Evolutionary conservation across 306 rosid genomes (phyloP).

Genomic region (Acacia confusa): DNA sequence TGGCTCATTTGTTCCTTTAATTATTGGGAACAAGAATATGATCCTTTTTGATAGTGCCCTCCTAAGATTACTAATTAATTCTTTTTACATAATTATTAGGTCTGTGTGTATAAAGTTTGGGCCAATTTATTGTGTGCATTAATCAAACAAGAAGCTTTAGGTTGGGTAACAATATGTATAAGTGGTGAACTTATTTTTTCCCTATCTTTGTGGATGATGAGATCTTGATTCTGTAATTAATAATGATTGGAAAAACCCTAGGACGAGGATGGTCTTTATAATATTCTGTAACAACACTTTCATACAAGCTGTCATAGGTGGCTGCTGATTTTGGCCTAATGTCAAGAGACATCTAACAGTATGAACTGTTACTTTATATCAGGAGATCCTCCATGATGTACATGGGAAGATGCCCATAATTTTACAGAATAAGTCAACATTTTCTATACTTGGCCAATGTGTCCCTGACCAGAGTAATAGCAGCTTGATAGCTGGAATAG

Average conservation of each 20-base stretch:
- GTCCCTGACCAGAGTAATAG: conserved; percentile 37
- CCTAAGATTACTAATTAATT: background rate
- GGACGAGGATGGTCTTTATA: background rate
- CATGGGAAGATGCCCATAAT: conserved; percentile 58
- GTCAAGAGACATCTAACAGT: conserved; percentile 25
- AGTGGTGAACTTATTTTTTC: background rate
- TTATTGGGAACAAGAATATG: background rate
- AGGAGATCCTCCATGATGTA: conserved; percentile 63
- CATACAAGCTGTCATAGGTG: conserved; percentile 25
- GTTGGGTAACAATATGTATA: conserved; percentile 2
- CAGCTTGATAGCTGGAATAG: conserved; percentile 31
- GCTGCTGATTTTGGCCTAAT: too few species aligned
- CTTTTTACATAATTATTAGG: background rate
- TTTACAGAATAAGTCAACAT: conserved; percentile 62
- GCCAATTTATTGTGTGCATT: background rate
- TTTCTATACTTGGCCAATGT: conserved; percentile 67
- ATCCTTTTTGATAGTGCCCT: background rate
- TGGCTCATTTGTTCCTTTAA: background rate
- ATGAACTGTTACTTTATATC: conserved; percentile 37
- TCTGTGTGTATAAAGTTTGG: background rate
- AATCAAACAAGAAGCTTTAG: background rate
- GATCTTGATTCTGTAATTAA: conserved; percentile 23
- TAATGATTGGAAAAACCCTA: conserved; percentile 16
- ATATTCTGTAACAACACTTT: conserved; percentile 18
- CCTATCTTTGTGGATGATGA: conserved; percentile 1